These are phyloP conservation scores for Venturia pyrina DNA, from an alignment of 2,329 filamentous ascomycete species.

Conservation along the genomic window DNA sequence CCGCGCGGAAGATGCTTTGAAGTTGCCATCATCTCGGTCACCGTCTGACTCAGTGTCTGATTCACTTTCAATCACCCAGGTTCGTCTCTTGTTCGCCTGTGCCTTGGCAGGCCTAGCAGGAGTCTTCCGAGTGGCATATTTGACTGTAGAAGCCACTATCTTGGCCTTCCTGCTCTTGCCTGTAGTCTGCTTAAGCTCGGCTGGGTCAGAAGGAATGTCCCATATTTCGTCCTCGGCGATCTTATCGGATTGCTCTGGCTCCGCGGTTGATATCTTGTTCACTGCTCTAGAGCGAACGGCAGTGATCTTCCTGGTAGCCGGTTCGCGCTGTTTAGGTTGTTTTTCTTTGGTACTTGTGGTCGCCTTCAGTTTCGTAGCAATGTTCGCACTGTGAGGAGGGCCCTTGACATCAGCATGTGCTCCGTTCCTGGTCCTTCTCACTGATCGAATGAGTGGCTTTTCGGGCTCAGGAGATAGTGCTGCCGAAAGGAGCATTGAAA, in stretches of 20 bases:
- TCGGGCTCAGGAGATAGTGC: not conserved
- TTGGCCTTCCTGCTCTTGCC: not conserved
- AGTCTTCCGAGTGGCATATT: not conserved
- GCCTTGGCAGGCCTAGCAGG: not conserved
- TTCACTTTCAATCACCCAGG: not conserved
- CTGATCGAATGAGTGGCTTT: not conserved
- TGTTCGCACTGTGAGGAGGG: not conserved
- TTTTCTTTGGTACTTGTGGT: not conserved
- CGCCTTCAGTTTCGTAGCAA: not conserved
- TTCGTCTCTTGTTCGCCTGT: not conserved
- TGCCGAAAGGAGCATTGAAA: not conserved
- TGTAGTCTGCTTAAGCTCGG: not conserved
- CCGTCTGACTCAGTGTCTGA: not conserved
- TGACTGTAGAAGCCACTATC: not conserved
- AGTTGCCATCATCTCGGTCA: not conserved
- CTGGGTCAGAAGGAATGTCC: not conserved
- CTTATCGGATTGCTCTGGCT: not conserved
- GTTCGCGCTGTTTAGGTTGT: not conserved
- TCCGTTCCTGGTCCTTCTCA: not conserved
- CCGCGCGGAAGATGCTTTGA: not conserved
- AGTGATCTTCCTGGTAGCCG: not conserved
- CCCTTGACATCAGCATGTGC: not conserved
- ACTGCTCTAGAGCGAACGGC: not conserved
- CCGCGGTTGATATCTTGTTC: not conserved
- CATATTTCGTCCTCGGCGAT: not conserved